A percentile compares a stretch with the other conserved stretches of the same genome.
phyloP scores from a whole-genome alignment of 1,284 basidiomycete genomes.

The Clitocybe nebularis region DNA sequence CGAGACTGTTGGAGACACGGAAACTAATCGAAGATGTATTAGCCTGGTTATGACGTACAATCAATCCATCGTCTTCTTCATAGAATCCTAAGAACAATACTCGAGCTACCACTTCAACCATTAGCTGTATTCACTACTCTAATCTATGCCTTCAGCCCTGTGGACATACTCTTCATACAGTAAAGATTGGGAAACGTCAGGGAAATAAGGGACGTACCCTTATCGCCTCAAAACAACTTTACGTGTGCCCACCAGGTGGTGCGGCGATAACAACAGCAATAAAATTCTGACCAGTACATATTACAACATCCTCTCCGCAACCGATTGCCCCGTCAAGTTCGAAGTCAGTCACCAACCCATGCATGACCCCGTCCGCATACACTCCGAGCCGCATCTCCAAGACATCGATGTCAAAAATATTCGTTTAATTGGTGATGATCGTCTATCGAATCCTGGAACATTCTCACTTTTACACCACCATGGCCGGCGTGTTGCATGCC shows the following conservation, averaged over 20 bases:
- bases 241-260: constrained; percentile 1
- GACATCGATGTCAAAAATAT: constrained; percentile 6
- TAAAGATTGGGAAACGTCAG: neutral
- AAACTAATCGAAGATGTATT: too few species aligned
- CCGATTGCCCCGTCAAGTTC: neutral
- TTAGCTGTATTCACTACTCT: constrained; percentile 1
- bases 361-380: constrained; percentile 3
- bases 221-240: constrained; percentile 1
- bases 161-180: constrained; percentile 2
- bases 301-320: constrained; percentile 4
- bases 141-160: constrained; percentile 3
- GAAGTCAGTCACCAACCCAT: neutral
- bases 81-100: constrained; percentile 3
- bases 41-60: too few species aligned
- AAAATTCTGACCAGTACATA: neutral
- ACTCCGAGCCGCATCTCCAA: constrained; percentile 5
- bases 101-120: constrained; percentile 6
- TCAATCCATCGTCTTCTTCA: too few species aligned
- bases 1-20: too few species aligned
- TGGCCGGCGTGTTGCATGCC: too few species aligned
- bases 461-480: too few species aligned
- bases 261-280: constrained; percentile 1
- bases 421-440: constrained; percentile 6
- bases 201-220: constrained; percentile 1
- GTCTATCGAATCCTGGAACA: constrained; percentile 2